These are phyloP conservation scores for Lentinula raphanica DNA, from an alignment of 768 basidiomycete genomes.

Conservation along the genomic window DNA sequence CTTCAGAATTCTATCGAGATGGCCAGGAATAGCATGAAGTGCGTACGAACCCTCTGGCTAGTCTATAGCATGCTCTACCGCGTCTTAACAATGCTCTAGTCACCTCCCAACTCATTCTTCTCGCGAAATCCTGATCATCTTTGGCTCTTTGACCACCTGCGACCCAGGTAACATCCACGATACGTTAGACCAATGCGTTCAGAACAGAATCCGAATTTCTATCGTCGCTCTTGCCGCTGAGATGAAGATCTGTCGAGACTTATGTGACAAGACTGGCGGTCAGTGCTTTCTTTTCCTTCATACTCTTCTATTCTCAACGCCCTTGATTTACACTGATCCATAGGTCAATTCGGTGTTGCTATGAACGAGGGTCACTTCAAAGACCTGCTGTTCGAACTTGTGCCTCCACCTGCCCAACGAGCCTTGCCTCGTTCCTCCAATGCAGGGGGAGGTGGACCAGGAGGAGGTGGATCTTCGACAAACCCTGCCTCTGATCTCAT, in stretches of 20 bases:
- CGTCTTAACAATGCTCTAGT: constrained; percentile 35
- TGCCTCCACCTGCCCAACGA: constrained; percentile 88
- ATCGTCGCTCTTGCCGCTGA: constrained; percentile 95
- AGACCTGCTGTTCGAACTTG: constrained; percentile 90
- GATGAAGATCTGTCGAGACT: constrained; percentile 94
- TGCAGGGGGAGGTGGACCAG: constrained; percentile 31
- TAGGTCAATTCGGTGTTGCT: constrained; percentile 91
- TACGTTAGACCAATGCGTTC: constrained; percentile 80
- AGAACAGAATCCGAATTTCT: constrained; percentile 83
- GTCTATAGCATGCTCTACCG: not conserved
- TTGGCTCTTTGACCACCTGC: constrained; percentile 93
- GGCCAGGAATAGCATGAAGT: constrained; percentile 93
- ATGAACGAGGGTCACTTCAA: constrained; percentile 97
- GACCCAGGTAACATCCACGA: constrained; percentile 97
- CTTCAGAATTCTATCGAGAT: constrained; percentile 97
- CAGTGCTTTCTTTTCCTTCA: constrained; percentile 17
- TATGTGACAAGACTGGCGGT: constrained; percentile 93
- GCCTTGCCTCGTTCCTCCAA: constrained; percentile 39
- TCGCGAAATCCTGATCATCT: constrained; percentile 89
- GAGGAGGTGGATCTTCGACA: constrained; percentile 18
- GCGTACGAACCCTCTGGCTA: constrained; percentile 12
- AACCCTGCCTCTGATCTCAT: constrained; percentile 85
- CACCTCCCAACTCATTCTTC: constrained; percentile 98
- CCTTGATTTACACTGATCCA: not conserved
- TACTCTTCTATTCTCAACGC: not conserved